Base-by-base conservation (phyloP, 2,329 filamentous ascomycete genomes). In the Fusarium chuoi region DNA sequence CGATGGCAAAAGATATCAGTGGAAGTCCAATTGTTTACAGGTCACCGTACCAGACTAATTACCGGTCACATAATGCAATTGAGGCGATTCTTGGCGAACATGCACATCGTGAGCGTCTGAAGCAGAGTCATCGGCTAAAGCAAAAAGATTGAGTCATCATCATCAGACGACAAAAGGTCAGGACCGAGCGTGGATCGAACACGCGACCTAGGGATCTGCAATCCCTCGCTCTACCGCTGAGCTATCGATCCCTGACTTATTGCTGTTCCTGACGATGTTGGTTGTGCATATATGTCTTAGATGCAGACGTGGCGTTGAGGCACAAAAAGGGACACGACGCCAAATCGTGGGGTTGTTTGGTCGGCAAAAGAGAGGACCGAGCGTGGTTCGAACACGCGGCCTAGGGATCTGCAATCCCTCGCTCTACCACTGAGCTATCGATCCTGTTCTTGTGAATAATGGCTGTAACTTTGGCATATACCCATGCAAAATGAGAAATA, bases 401-500 rank as follows among this genome's bases (percentile, higher is more conserved):
- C 70, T 73, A 70, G 65, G 66, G 70, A 73, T 73, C 70, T 73
- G 71, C 71, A 73, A 73, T 73, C 71, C 67, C 71, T 71, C 71
- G 71, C 71, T 73, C 70, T 73, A 73, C 71, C 71, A 57, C 71
- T 73, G 71, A 74, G 71, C 71, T 74, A 74, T 74, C 71, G 71
- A 74, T 74, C 71, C 71, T 14, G 1, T 33, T 51, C 22, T 26
- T 74, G 30, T 10, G 6, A 3, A 18, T 14, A 17, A 0, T 0
- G 0, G 0, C 1, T 6, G 0, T 13, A 38, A 33, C 36, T 8
- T 18, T 5, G 0, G 2, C 6, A 36, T 8, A 42, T 36, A 22
- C 4, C 15, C 9, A 36, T 24, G 9, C 0, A 0, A 2, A 0
- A 0, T 7, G 0, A 0, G 2, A 2, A 22, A 39, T 8, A 6